Conservation (phyloP, 768 basidiomycete genomes). For the Termitomyces sp. region DNA sequence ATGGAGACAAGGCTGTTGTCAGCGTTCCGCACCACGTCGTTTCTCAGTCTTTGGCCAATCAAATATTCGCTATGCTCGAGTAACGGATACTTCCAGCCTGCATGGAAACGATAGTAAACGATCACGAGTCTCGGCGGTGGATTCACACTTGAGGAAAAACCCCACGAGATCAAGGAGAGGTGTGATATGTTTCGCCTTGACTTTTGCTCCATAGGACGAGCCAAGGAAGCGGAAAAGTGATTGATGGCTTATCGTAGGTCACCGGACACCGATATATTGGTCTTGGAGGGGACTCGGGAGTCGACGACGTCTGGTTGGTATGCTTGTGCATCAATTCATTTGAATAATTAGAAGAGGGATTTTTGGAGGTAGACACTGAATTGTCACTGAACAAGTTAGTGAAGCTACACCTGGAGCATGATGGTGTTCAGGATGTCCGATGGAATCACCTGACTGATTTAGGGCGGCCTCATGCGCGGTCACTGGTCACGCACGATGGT, state of each 20-base stretch:
- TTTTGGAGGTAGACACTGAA: too few species aligned
- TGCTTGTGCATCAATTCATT: neutral
- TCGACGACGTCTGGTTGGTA: neutral
- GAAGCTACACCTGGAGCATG: too few species aligned
- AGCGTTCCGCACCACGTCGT: neutral
- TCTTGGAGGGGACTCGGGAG: neutral
- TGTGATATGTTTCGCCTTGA: neutral
- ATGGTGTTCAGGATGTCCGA: too few species aligned
- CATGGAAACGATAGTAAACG: neutral
- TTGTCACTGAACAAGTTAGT: too few species aligned
- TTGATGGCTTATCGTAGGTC: neutral
- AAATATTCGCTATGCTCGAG: neutral
- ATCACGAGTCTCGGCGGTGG: neutral
- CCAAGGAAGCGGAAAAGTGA: too few species aligned
- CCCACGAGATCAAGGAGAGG: neutral
- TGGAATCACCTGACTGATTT: slow-evolving; percentile 3
- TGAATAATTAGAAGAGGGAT: neutral
- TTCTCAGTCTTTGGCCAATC: neutral
- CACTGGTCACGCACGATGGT: too few species aligned
- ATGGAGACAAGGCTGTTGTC: neutral
- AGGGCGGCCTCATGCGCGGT: slow-evolving; percentile 13
- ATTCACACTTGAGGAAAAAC: neutral
- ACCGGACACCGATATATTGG: neutral
- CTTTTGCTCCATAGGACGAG: neutral
- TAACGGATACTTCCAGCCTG: neutral